These are phyloP conservation scores for Aciculosporium take DNA, from an alignment of 2,329 filamentous ascomycete species.

Conservation along the genomic window DNA sequence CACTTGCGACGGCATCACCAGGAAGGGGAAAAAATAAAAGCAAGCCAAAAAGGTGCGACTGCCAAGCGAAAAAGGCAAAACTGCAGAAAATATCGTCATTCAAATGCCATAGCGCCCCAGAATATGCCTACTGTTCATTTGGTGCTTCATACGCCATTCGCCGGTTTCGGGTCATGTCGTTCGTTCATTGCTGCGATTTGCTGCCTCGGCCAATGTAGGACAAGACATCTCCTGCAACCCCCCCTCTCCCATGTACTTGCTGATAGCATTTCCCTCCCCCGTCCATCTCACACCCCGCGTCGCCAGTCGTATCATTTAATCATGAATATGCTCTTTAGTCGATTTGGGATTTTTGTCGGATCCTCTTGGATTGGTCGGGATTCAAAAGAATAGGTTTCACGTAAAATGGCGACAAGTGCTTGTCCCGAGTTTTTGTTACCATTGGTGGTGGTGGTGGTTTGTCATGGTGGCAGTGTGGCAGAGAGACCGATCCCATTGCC, in stretches of 20 bases:
- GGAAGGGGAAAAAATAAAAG: background rate
- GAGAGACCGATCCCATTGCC: no score
- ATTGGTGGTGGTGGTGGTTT: no score
- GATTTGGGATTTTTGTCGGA: background rate
- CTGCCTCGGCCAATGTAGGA: conserved; percentile 17
- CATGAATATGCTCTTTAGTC: background rate
- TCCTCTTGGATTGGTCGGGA: background rate
- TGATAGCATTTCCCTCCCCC: background rate
- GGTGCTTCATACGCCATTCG: conserved; percentile 23
- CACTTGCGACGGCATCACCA: conserved; percentile 11
- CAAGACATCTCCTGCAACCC: no score
- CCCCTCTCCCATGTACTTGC: background rate
- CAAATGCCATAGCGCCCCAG: conserved; percentile 22
- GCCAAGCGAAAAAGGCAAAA: conserved; percentile 7
- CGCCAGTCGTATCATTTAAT: background rate
- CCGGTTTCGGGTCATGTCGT: conserved; percentile 21
- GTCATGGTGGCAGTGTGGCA: no score
- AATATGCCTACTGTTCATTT: conserved; percentile 20
- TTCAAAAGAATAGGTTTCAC: no score
- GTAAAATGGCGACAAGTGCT: no score
- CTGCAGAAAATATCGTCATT: conserved; percentile 21
- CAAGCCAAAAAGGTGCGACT: background rate
- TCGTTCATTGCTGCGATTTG: conserved; percentile 20
- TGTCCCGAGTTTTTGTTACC: no score
- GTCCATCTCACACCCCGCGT: background rate